Base-by-base conservation (phyloP, 2,329 filamentous ascomycete species). In the Colletotrichum graminicola region DNA sequence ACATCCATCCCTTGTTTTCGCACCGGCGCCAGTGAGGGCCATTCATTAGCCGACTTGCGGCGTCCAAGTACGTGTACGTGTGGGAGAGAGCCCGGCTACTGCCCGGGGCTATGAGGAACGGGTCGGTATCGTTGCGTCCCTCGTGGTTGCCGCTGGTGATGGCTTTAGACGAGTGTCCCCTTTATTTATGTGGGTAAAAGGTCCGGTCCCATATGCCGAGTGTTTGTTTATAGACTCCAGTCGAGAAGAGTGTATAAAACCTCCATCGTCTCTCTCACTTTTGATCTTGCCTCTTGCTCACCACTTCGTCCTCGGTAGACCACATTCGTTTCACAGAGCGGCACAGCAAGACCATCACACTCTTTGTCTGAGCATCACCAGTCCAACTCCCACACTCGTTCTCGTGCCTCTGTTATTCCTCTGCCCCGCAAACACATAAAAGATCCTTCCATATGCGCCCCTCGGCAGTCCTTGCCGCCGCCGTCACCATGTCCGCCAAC, bases 381-480 rank as follows among this genome's bases (percentile, higher is more conserved):
- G 32, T 39, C 32, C 45, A 32, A 21, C 16, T 5, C 4, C 8
- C 36, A 26, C 65, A 16, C 57, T 47, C 32, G 34, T 45, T 51
- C 16, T 12, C n/a, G 21, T 23, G 8, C 16, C 34, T 51, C 21
- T 39, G 3, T 11, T 32, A 3, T n/a, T 29, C 47, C 6, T 26
- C 2, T 18, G 3, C 36, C 16, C 41, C n/a, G n/a, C 32, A 21
- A 5, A 21, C 16, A 52, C 7, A 3, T 14, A 36, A 34, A 6
- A 62, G 34, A 12, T 29, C 23, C 18, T 14, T 39, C 32, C 26
- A 49, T 6, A 71, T 71, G 68, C 68, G 65, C 65, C 47, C 65
- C 14, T 68, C 65, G 29, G 59, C 66, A 66, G 56, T 63, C 56
- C n/a, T 71, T 45, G 68, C 65, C 18, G 64, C 65, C 32, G 39